phyloP scores from a whole-genome alignment of 345 rosid species.

The Moringa oleifera region DNA sequence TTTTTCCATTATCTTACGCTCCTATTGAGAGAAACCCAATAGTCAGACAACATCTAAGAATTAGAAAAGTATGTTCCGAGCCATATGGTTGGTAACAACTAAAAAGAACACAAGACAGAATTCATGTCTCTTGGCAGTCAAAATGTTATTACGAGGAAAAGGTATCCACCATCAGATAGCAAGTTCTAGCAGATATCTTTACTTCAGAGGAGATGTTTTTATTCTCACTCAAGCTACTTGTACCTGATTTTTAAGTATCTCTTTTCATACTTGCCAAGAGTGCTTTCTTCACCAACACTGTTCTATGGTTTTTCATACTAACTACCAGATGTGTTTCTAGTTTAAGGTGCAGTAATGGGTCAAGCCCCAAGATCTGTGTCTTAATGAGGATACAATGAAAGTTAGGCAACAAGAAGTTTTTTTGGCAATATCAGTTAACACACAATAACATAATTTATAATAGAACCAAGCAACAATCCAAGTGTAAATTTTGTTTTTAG shows the following conservation, averaged over 20 bases:
- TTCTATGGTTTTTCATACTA: no score
- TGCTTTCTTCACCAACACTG: no score
- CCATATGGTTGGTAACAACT: no score
- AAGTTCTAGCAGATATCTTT: no score
- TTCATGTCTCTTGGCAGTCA: no score
- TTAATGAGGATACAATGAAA: background rate
- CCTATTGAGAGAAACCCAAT: conserved; percentile 33
- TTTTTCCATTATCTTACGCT: conserved; percentile 68
- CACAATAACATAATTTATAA: background rate
- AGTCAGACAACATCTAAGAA: background rate
- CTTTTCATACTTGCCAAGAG: no score
- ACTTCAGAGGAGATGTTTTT: no score
- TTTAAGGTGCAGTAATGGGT: background rate
- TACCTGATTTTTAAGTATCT: no score
- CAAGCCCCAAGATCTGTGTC: background rate
- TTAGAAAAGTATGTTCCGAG: background rate
- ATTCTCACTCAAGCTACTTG: no score
- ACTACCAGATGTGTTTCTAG: no score
- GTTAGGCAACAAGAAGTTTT: background rate
- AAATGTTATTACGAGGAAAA: no score
- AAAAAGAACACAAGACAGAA: no score
- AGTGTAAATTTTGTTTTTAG: background rate
- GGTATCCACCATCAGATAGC: background rate
- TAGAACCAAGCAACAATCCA: background rate
- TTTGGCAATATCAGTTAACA: background rate